These are phyloP conservation scores for Coemansia sp. DNA, from an alignment of 192 early-diverging fungal species.

Conservation along the genomic window DNA sequence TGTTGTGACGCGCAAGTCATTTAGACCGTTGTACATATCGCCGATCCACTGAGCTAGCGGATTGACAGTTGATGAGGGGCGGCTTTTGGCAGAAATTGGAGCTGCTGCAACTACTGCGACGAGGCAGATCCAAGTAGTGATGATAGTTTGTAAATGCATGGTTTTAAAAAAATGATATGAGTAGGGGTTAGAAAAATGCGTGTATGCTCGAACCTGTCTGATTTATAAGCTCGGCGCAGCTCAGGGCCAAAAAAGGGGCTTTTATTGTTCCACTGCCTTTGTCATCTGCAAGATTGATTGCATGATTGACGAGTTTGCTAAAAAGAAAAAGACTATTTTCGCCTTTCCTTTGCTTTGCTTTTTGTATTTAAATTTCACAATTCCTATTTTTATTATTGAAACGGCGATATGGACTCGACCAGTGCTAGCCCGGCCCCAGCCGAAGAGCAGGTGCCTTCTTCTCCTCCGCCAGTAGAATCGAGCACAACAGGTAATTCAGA, in stretches of 20 bases:
- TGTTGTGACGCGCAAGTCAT: constrained; percentile 8
- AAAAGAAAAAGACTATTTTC: background rate
- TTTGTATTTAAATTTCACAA: background rate
- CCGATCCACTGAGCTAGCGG: constrained; percentile 18
- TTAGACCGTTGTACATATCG: constrained; percentile 17
- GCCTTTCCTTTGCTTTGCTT: background rate
- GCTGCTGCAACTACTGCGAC: too few relatives aligned
- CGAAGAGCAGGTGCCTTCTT: background rate
- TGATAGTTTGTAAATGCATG: background rate
- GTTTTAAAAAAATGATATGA: background rate
- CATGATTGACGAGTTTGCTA: background rate
- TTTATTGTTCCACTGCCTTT: background rate
- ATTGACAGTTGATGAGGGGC: background rate
- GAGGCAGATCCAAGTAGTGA: background rate
- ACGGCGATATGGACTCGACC: background rate
- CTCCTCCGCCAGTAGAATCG: background rate
- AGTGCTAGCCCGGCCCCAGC: background rate
- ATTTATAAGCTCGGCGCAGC: background rate
- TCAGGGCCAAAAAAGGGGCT: background rate
- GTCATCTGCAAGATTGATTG: background rate
- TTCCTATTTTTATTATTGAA: background rate
- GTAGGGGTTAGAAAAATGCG: background rate
- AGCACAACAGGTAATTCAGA: background rate
- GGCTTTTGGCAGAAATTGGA: background rate
- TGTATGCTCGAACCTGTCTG: background rate